Evolutionary conservation across 2,329 filamentous ascomycete genomes (phyloP).

Genomic region (Penicillium palitans): DNA sequence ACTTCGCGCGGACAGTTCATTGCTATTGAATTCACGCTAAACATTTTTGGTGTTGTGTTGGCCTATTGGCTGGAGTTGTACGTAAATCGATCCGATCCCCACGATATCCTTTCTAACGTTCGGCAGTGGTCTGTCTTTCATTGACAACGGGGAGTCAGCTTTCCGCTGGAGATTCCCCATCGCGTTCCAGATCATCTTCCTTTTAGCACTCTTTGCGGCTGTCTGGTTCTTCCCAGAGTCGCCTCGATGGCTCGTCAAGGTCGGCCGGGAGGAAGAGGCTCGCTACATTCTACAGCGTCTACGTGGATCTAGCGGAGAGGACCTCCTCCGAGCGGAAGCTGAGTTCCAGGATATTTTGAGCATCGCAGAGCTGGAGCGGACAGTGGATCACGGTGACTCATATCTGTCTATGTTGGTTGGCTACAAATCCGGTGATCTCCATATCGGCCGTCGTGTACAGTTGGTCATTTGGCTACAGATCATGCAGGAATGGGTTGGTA

Average conservation of each 20-base stretch:
- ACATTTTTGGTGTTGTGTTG: slow-evolving; percentile 68
- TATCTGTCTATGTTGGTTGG: slow-evolving; percentile 69
- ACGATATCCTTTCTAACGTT: neutral
- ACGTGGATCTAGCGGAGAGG: slow-evolving; percentile 58
- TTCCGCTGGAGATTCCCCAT: slow-evolving; percentile 69
- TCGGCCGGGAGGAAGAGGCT: slow-evolving; percentile 66
- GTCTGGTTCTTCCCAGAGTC: slow-evolving; percentile 72
- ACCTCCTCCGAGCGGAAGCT: slow-evolving; percentile 55
- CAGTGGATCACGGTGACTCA: slow-evolving; percentile 53
- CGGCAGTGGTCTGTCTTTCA: slow-evolving; percentile 57
- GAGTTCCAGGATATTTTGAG: slow-evolving; percentile 70
- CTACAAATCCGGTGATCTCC: slow-evolving; percentile 63
- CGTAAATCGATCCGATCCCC: slow-evolving; percentile 4
- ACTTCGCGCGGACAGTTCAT: slow-evolving; percentile 68
- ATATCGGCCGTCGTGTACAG: slow-evolving; percentile 67
- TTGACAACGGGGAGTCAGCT: slow-evolving; percentile 57
- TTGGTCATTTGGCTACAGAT: slow-evolving; percentile 72
- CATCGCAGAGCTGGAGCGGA: slow-evolving; percentile 62
- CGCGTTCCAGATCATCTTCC: slow-evolving; percentile 67
- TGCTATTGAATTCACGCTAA: slow-evolving; percentile 70
- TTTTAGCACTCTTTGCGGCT: slow-evolving; percentile 56
- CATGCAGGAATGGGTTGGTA: slow-evolving; percentile 69
- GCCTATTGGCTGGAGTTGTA: slow-evolving; percentile 62
- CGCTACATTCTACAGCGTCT: slow-evolving; percentile 64
- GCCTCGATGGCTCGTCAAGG: slow-evolving; percentile 60